Percentiles rank a stretch among this genome's conserved stretches.
These are phyloP conservation scores for Protostelium mycophagum DNA, from an alignment of 78 protist genomes.

Conservation along the genomic window DNA sequence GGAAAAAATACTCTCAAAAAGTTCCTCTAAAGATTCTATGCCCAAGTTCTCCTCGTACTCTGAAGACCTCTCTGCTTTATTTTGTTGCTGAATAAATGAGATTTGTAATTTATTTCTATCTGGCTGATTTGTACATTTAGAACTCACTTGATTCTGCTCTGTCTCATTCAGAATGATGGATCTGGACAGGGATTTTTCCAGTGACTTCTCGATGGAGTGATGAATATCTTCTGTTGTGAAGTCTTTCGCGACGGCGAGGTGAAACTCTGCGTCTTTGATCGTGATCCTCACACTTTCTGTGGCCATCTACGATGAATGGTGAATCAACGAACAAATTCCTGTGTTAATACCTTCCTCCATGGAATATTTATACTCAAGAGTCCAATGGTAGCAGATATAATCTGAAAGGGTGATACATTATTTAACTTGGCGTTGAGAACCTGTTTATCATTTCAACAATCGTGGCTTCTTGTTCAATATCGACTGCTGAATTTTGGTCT, in stretches of 20 bases:
- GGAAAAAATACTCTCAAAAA: neutral
- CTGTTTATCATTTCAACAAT: neutral
- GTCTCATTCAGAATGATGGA: neutral
- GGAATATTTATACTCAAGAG: neutral
- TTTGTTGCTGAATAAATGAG: neutral
- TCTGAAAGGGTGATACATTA: neutral
- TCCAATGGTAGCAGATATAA: neutral
- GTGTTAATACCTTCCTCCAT: neutral
- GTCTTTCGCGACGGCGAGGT: neutral
- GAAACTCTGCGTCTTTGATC: neutral
- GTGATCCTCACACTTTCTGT: neutral
- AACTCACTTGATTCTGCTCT: neutral
- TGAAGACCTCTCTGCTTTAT: neutral
- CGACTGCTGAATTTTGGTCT: too few relatives aligned
- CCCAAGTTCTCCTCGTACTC: neutral
- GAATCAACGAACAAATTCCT: too few relatives aligned
- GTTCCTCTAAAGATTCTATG: neutral
- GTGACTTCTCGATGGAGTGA: neutral
- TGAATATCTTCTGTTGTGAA: neutral
- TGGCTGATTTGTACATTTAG: too few relatives aligned
- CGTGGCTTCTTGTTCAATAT: neutral
- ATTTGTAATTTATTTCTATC: too few relatives aligned
- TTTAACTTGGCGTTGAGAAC: neutral
- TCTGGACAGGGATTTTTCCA: neutral
- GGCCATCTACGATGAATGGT: neutral